Percentiles rank a stretch among this genome's conserved stretches.
phyloP scores from a whole-genome alignment of 2,329 filamentous ascomycete species.

The Tolypocladium cylindrosporum region DNA sequence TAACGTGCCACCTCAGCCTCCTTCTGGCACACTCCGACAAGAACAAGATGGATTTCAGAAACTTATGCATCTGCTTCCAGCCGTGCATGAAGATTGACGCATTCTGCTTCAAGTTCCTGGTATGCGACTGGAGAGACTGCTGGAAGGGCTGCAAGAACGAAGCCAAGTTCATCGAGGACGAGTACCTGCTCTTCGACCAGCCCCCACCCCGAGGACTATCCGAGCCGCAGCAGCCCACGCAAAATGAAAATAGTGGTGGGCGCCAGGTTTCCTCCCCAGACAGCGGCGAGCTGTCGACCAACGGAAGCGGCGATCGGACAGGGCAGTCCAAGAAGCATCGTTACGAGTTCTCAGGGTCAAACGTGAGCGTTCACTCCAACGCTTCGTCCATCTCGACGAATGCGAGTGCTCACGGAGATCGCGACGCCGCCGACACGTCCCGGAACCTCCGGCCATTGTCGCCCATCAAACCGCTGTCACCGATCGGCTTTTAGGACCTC shows the following conservation, averaged over 20 bases:
- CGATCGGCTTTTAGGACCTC: constrained; percentile 41
- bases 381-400: constrained; percentile 34
- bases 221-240: constrained; percentile 20
- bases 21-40: constrained; percentile 85
- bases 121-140: constrained; percentile 91
- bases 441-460: constrained; percentile 46
- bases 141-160: constrained; percentile 96
- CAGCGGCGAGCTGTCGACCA: constrained; percentile 44
- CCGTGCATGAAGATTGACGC: constrained; percentile 94
- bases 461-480: constrained; percentile 57
- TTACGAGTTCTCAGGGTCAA: constrained; percentile 28
- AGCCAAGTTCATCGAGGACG: constrained; percentile 63
- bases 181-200: constrained; percentile 51
- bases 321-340: constrained; percentile 32
- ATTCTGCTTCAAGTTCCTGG: constrained; percentile 90
- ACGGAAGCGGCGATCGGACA: constrained; percentile 12
- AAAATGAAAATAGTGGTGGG: constrained; percentile 6
- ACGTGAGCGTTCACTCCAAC: constrained; percentile 32
- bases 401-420: constrained; percentile 34
- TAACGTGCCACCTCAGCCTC: constrained; percentile 89
- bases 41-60: constrained; percentile 97
- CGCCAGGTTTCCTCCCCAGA: constrained; percentile 47
- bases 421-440: constrained; percentile 14
- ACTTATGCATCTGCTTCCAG: constrained; percentile 93
- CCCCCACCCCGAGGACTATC: constrained; percentile 42